Evolutionary conservation across 2,329 filamentous ascomycete genomes (phyloP).

Genomic region (Davidsoniella australis): DNA sequence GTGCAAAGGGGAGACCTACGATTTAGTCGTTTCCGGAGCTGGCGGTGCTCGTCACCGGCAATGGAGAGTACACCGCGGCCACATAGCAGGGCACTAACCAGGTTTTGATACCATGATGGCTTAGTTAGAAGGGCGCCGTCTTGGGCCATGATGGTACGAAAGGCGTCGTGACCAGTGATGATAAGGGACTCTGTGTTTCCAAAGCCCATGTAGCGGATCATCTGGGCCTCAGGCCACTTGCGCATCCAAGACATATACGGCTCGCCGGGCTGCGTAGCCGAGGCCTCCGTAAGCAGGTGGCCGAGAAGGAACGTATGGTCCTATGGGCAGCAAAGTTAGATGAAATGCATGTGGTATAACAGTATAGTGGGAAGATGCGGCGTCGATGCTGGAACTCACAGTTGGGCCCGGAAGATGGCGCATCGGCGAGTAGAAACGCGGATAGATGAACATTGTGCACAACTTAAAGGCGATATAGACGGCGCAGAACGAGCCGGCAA

Average conservation of each 20-base stretch:
- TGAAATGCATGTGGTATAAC: background rate
- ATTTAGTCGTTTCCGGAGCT: slow-evolving; percentile 21
- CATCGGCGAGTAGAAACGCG: background rate
- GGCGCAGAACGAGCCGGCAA: no score
- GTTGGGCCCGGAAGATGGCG: slow-evolving; percentile 20
- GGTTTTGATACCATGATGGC: slow-evolving; percentile 17
- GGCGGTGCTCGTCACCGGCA: slow-evolving; percentile 21
- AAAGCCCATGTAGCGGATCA: slow-evolving; percentile 18
- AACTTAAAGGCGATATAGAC: no score
- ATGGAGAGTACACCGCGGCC: slow-evolving; percentile 20
- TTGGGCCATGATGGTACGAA: slow-evolving; percentile 17
- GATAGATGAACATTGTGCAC: background rate
- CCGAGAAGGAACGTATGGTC: slow-evolving; percentile 25
- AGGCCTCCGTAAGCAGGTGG: slow-evolving; percentile 21
- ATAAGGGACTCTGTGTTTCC: slow-evolving; percentile 17
- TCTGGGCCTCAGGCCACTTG: slow-evolving; percentile 16
- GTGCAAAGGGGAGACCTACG: slow-evolving; percentile 11
- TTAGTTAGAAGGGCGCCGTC: slow-evolving; percentile 20
- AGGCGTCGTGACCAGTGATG: slow-evolving; percentile 16
- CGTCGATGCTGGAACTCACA: slow-evolving; percentile 16
- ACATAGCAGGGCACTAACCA: slow-evolving; percentile 12
- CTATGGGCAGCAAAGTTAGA: slow-evolving; percentile 15
- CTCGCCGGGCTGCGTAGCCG: slow-evolving; percentile 16
- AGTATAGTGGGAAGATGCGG: background rate
- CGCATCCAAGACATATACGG: slow-evolving; percentile 16